These are phyloP conservation scores for Cercospora berteroae DNA, from an alignment of 2,329 filamentous ascomycete species.

Conservation along the genomic window DNA sequence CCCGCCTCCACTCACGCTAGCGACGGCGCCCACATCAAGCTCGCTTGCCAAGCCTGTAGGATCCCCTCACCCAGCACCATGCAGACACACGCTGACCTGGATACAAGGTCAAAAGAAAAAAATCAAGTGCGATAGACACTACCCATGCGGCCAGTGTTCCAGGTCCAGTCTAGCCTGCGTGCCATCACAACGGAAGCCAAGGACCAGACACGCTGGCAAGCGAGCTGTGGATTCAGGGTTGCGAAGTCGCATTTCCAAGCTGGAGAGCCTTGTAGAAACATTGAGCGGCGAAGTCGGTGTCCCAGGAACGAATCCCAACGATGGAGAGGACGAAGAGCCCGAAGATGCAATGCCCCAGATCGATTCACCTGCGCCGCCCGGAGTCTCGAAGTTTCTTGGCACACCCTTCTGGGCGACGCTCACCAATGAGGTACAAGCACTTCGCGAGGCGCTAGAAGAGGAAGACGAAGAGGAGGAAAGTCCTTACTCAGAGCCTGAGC, in stretches of 20 bases:
- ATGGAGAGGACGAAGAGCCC: not conserved
- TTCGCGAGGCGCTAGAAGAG: constrained; percentile 36
- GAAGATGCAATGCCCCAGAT: not conserved
- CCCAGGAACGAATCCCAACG: not conserved
- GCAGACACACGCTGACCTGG: not conserved
- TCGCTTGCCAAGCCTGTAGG: constrained; percentile 33
- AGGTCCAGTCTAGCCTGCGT: constrained; percentile 18
- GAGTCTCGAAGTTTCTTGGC: constrained; percentile 30
- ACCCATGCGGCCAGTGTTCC: constrained; percentile 25
- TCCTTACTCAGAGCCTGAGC: not conserved
- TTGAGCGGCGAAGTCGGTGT: constrained; percentile 21
- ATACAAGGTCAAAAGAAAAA: constrained; percentile 18
- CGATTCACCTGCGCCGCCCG: not conserved
- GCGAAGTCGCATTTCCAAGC: constrained; percentile 22
- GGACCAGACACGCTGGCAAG: constrained; percentile 21
- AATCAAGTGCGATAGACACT: constrained; percentile 24
- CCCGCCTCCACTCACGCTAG: not conserved
- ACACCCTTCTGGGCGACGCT: constrained; percentile 35
- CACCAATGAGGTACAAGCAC: constrained; percentile 34
- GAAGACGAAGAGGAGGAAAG: constrained; percentile 21
- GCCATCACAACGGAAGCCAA: constrained; percentile 21
- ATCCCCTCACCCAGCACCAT: not conserved
- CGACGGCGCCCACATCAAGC: constrained; percentile 22
- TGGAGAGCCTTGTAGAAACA: constrained; percentile 25
- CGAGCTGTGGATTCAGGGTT: constrained; percentile 24